Percentiles rank a stretch among this genome's conserved stretches.
Evolutionary conservation across 225 moss, liverwort and hornwort genomes (phyloP).

Genomic region (Lunularia cruciata): DNA sequence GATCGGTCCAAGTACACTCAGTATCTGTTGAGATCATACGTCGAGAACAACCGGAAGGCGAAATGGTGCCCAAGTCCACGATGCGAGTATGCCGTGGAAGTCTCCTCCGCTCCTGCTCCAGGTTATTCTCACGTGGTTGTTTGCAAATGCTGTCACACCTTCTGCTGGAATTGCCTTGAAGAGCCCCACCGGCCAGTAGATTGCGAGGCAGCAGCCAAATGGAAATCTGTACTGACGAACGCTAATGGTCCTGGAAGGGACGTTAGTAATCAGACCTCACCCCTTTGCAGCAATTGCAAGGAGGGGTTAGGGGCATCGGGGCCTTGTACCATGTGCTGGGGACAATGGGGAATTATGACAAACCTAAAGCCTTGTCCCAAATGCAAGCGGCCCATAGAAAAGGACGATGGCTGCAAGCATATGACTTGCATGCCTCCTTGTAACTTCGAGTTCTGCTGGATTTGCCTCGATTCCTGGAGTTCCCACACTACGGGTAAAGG

Average conservation of each 20-base stretch:
- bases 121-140: conserved; percentile 75
- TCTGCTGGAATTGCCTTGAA: conserved; percentile 94
- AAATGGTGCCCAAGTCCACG: conserved; percentile 98
- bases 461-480: conserved; percentile 95
- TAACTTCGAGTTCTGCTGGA: conserved; percentile 79
- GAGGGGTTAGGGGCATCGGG: background rate
- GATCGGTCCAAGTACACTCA: conserved; percentile 76
- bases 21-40: conserved; percentile 84
- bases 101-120: conserved; percentile 58
- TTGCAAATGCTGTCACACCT: conserved; percentile 86
- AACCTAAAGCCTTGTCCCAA: conserved; percentile 97
- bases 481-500: conserved; percentile 88
- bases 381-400: conserved; percentile 95
- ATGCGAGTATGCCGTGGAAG: conserved; percentile 81
- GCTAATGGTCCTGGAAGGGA: background rate
- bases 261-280: conserved; percentile 32
- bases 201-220: conserved; percentile 86
- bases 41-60: conserved; percentile 87
- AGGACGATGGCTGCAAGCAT: conserved; percentile 98
- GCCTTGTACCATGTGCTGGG: background rate
- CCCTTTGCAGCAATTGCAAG: conserved; percentile 71
- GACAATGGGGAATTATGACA: conserved; percentile 77
- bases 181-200: conserved; percentile 97
- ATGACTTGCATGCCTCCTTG: conserved; percentile 97
- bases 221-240: conserved; percentile 90